These are phyloP conservation scores for Aureobasidium mangrovei DNA, from an alignment of 2,329 filamentous ascomycete species.

Conservation along the genomic window DNA sequence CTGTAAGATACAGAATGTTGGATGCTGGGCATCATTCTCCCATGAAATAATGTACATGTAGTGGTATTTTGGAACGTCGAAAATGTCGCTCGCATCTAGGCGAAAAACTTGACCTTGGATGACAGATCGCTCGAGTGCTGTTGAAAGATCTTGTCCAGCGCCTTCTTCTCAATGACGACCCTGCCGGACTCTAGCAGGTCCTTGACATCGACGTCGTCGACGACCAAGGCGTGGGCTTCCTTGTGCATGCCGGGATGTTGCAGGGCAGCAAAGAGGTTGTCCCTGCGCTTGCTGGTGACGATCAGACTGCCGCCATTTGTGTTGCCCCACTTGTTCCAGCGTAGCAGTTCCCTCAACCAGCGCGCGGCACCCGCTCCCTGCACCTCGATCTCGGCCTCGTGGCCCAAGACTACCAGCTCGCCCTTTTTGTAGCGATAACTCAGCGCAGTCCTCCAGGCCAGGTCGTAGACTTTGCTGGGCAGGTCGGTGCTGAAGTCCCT, in stretches of 20 bases:
- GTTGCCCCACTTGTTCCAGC: slow-evolving; percentile 60
- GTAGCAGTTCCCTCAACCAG: slow-evolving; percentile 60
- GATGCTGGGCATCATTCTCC: too few relatives aligned
- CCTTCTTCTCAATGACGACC: slow-evolving; percentile 75
- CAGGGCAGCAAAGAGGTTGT: slow-evolving; percentile 59
- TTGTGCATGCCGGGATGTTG: slow-evolving; percentile 48
- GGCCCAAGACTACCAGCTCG: slow-evolving; percentile 77
- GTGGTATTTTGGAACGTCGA: not conserved
- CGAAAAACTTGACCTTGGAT: slow-evolving; percentile 1
- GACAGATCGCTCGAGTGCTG: slow-evolving; percentile 57
- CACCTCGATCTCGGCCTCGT: slow-evolving; percentile 61
- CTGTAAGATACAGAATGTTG: not conserved
- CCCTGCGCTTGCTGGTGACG: slow-evolving; percentile 54
- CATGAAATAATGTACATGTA: not conserved
- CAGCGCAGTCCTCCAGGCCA: slow-evolving; percentile 88
- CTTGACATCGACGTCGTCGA: slow-evolving; percentile 88
- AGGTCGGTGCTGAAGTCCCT: slow-evolving; percentile 81
- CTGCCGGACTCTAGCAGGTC: slow-evolving; percentile 78
- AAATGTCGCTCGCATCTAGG: not conserved
- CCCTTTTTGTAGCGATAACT: slow-evolving; percentile 84
- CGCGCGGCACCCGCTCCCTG: slow-evolving; percentile 26
- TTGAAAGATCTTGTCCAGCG: slow-evolving; percentile 65
- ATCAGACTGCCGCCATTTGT: slow-evolving; percentile 63
- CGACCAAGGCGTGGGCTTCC: slow-evolving; percentile 60
- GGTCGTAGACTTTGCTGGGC: slow-evolving; percentile 84